Base-by-base conservation (phyloP, 2,329 filamentous ascomycete species). In the Ascochyta koolunga region DNA sequence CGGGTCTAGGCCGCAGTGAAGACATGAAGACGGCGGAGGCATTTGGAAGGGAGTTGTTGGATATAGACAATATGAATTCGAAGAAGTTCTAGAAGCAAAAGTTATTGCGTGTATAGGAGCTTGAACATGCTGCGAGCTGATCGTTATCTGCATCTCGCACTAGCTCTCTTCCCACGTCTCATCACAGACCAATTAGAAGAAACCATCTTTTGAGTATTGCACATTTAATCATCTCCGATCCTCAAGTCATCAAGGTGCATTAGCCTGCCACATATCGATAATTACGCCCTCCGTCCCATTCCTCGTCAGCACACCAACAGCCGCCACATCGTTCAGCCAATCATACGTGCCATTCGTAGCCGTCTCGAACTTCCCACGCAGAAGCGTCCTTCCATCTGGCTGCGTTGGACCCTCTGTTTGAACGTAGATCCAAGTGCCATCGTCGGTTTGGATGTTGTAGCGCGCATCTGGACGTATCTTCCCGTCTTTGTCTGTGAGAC, bases 261-360 rank as follows among this genome's bases (percentile, higher is more conserved):
- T 49, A 7, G 63, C 62, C 56, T 67, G 45, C 66, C 65, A 69
- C 66, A 68, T 68, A 27, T 69, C 65, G 50, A 69, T 68, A 9
- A 50, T 21, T 11, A 69, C 66, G 3, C 54, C 56, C 15, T 27
- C 48, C 2, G 65, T 66, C 3, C 64, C 62, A 32, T 54, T 62
- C 16, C 60, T 49, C 15, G 44, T 64, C 42, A 69, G 41, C 16
- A 67, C 62, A 15, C 65, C 66, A 15, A 69, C 62, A 16, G 59
- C 69, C 15, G 73, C 70, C 29, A 75, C 61, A 57, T 74, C 70
- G 40, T 76, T 76, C 58, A 76, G 58, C 74, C 73, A 76, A 31
- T 69, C 67, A 47, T 73, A 74, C 7, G 63, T 62, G 40, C 65
- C 61, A 41, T 70, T 67, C 4, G 50, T 59, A 2, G 66, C 65